Evolutionary conservation across 108 stramenopile genomes (phyloP), one percentile per base, ranked within the genome.

Genomic region (Cyclotella cryptica): DNA sequence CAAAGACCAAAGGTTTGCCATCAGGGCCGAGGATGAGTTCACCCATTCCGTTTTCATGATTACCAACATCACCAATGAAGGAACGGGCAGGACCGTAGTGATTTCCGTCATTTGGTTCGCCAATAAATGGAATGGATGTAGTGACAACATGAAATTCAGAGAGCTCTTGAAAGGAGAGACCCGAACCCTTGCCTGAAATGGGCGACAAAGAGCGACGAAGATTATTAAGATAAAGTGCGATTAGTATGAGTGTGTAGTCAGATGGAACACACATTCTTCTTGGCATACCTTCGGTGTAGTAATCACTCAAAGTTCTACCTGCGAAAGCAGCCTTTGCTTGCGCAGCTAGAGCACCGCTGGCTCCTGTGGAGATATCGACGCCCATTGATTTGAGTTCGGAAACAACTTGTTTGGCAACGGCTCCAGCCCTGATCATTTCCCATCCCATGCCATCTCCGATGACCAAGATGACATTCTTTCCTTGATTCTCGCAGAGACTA

Each of bases 381-480:
- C 88, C 88, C 67, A 82, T 51, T 14, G 29, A 65, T 61, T 71
- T 66, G 40, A 88, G 62, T 47, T 88, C 88, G 8, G 77, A 61
- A 19, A 86, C 12, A 10, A 88, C 83, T 51, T 61, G 47, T 22
- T 75, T 78, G 11, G 85, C 85, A 62, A 88, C 81, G 5, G 88
- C 88, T 53, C 88, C 88, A 51, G 88, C 79, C n/a, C 88, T 79
- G n/a, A 82, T 73, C 88, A 88, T 88, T 46, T 88, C 85, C 85
- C 83, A 75, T 63, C 74, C 83, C 88, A 88, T 88, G n/a, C 88
- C 88, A 71, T 88, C 88, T 41, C 88, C 85, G 76, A 88, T 51
- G 13, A 88, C 85, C 69, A 86, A 69, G 49, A 88, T 84, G 9
- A 88, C 88, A 70, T 88, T 88, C 76, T 88, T 88, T 51, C 54